Conservation (phyloP, 108 stramenopile species). For the Nannochloropsis oceanica region DNA sequence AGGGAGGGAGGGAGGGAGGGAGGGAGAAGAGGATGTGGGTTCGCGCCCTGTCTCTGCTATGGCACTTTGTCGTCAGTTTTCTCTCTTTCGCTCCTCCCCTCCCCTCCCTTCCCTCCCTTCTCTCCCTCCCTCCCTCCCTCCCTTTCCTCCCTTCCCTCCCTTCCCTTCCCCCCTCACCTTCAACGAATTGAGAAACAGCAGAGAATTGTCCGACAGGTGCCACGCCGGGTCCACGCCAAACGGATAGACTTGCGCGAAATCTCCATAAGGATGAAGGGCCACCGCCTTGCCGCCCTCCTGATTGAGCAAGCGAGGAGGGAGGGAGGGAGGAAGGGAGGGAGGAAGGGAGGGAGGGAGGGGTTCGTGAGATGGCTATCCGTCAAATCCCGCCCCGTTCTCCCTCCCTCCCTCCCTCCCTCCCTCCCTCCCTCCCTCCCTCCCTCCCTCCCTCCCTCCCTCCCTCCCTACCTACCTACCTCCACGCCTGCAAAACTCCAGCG, state of each 20-base stretch:
- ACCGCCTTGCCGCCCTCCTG: conserved; percentile 52
- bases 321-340: not conserved
- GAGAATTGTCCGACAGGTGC: conserved; percentile 83
- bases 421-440: conserved; percentile 12
- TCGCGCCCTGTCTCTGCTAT: too few species aligned
- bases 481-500: conserved; percentile 64
- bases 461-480: not conserved
- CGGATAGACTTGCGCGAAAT: conserved; percentile 58
- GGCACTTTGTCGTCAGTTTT: too few species aligned
- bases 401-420: too few species aligned
- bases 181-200: conserved; percentile 89
- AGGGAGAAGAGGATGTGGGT: not conserved
- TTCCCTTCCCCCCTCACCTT: not conserved
- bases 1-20: not conserved
- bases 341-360: too few species aligned
- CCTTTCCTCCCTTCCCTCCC: too few species aligned
- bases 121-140: not conserved
- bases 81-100: too few species aligned
- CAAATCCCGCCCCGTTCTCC: too few species aligned
- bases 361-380: too few species aligned
- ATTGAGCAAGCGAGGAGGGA: too few species aligned
- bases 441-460: not conserved
- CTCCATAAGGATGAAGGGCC: not conserved
- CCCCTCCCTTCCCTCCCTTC: too few species aligned
- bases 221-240: conserved; percentile 96